Evolutionary conservation across 2,329 filamentous ascomycete genomes (phyloP), one percentile per base, ranked within the genome.

Genomic region (Phialophora macrospora): DNA sequence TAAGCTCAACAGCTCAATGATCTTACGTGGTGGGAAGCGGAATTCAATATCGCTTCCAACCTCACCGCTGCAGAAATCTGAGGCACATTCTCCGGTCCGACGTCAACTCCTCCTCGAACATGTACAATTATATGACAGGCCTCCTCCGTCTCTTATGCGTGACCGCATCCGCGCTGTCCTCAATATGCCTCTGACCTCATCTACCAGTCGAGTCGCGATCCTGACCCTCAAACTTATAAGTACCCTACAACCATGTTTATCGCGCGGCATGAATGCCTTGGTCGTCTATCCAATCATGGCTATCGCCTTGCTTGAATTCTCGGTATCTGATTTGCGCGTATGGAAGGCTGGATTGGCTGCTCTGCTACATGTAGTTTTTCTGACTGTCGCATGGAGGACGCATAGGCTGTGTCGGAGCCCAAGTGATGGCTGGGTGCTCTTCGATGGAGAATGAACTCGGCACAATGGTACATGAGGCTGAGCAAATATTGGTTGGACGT

Each of bases 241-340:
- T 34, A 66, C 68, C 1, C 46, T 72, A 14, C 71, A 72, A 32
- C 71, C 71, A 8, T 72, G 71, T 48, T 30, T 72, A 26, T 34
- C 56, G 4, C 51, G 54, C 7, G 71, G 70, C 8, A 64, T 72
- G 41, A 70, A 72, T 52, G 64, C 65, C 12, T n/a, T 58, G 3
- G 51, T 71, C 14, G 68, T 72, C 41, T 72, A 72, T 51, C 68
- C 67, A 4, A 41, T 71, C 28, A 68, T 72, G 22, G 57, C 30
- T 6, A 28, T 68, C 2, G 71, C 71, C 9, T 51, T 70, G 20
- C 55, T 68, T 4, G 71, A 72, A 58, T 67, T 72, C 48, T 64
- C 70, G 7, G 7, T 64, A n/a, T 20, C 62, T 1, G 57, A 68
- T 41, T 46, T 68, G 32, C 65, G 60, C 14, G 12, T 69, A 12